phyloP scores from a whole-genome alignment of 1,284 basidiomycete genomes.

The Mycena sp. region DNA sequence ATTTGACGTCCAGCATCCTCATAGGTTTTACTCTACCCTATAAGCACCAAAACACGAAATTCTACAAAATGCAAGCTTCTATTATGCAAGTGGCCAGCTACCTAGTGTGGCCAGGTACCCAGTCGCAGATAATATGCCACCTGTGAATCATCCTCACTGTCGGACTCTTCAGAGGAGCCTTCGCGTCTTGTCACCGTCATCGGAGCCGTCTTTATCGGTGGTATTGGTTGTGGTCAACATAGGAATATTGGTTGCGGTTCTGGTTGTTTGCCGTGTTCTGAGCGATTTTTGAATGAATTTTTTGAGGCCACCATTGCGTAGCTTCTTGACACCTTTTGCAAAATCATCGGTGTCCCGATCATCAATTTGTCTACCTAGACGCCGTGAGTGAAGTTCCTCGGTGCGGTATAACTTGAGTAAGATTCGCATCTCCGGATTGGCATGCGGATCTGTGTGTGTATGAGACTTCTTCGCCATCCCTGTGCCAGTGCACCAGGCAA shows the following conservation, averaged over 20 bases:
- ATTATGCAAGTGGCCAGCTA: no score
- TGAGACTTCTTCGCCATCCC: conserved; percentile 1
- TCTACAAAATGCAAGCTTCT: no score
- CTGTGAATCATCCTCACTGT: neutral
- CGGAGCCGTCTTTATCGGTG: neutral
- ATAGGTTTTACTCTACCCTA: no score
- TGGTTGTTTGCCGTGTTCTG: neutral
- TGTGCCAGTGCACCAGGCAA: neutral
- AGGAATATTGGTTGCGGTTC: neutral
- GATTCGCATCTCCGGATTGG: conserved; percentile 15
- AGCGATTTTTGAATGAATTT: neutral
- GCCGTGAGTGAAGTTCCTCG: conserved; percentile 3
- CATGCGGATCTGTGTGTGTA: conserved; percentile 19
- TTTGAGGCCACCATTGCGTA: neutral
- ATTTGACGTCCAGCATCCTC: no score
- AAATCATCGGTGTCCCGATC: conserved; percentile 3
- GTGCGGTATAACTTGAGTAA: conserved; percentile 14
- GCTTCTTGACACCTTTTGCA: neutral
- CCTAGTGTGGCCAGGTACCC: no score
- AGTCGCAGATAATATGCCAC: no score
- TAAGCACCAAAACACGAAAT: no score
- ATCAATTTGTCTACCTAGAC: neutral
- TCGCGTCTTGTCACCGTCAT: neutral
- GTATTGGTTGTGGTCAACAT: no score
- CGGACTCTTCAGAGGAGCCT: neutral